Conservation (phyloP, 805 yeast species). For the Starmerella stigmatis region DNA sequence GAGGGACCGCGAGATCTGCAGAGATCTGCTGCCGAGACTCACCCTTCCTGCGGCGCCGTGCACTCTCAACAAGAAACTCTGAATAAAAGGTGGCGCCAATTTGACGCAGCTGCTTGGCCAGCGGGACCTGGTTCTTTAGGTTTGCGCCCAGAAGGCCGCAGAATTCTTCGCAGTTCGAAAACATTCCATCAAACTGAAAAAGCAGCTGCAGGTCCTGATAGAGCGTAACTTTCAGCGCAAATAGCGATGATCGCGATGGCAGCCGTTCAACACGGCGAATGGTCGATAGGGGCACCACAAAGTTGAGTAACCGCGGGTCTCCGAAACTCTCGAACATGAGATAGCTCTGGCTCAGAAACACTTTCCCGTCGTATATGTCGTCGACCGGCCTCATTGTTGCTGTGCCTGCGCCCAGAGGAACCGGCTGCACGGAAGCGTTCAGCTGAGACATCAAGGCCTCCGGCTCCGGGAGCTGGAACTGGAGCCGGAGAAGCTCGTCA, state of each 20-base stretch:
- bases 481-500: slow-evolving; percentile 60
- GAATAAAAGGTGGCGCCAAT: slow-evolving; percentile 69
- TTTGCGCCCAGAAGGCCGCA: slow-evolving; percentile 55
- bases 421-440: slow-evolving; percentile 20
- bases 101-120: slow-evolving; percentile 46
- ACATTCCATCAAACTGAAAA: slow-evolving; percentile 66
- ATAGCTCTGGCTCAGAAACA: slow-evolving; percentile 67
- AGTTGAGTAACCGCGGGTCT: slow-evolving; percentile 56
- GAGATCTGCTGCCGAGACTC: slow-evolving; percentile 23
- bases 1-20: slow-evolving; percentile 34
- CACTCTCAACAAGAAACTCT: slow-evolving; percentile 54
- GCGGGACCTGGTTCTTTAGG: slow-evolving; percentile 51
- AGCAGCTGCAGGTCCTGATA: slow-evolving; percentile 53
- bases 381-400: slow-evolving; percentile 13
- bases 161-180: slow-evolving; percentile 70
- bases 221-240: slow-evolving; percentile 64
- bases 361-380: slow-evolving; percentile 45
- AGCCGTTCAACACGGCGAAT: slow-evolving; percentile 77
- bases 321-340: slow-evolving; percentile 62
- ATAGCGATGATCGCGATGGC: slow-evolving; percentile 63
- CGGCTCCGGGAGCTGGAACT: slow-evolving; percentile 59
- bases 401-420: slow-evolving; percentile 20
- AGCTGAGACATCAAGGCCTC: slow-evolving; percentile 63
- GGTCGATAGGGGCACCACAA: slow-evolving; percentile 64
- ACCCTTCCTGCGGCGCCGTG: slow-evolving; percentile 35